Conservation (phyloP, 768 basidiomycete species). For the Mycena filopes region DNA sequence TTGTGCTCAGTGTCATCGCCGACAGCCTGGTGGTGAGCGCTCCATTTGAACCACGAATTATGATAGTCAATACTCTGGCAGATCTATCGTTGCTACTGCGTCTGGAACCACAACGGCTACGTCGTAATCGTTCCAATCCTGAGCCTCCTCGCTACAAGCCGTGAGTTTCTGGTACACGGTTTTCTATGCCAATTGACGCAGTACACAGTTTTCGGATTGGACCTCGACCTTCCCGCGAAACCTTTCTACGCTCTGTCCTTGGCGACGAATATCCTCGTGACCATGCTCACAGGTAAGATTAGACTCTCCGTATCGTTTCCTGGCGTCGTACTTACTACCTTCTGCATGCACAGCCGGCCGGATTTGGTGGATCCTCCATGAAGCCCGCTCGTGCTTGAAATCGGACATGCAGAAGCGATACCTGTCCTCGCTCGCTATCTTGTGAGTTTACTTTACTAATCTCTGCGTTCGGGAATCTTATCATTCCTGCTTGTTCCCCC, state of each 20-base stretch:
- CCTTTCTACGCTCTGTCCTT: conserved; percentile 45
- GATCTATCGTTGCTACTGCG: conserved; percentile 46
- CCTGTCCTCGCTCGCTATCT: conserved; percentile 42
- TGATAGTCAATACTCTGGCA: conserved; percentile 8
- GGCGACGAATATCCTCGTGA: conserved; percentile 43
- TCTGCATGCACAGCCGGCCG: conserved; percentile 36
- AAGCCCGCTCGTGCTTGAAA: conserved; percentile 39
- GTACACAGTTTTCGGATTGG: conserved; percentile 33
- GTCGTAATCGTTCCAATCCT: conserved; percentile 41
- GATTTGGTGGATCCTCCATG: conserved; percentile 45
- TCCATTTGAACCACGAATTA: neutral
- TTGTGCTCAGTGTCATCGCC: conserved; percentile 39
- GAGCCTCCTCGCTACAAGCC: conserved; percentile 38
- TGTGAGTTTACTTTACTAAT: conserved; percentile 31
- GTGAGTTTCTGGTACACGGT: conserved; percentile 27
- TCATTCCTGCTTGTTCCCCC: neutral
- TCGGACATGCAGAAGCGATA: conserved; percentile 38
- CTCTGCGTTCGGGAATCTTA: neutral
- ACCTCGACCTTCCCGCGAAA: conserved; percentile 37
- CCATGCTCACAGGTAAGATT: conserved; percentile 41
- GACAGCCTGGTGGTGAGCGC: conserved; percentile 42
- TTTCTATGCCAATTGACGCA: neutral
- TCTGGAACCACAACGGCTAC: conserved; percentile 45
- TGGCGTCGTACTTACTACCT: no score
- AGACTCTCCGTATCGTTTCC: no score